These are phyloP conservation scores for Phragmites australis DNA, from an alignment of 176 grass and related monocot species.

Conservation along the genomic window DNA sequence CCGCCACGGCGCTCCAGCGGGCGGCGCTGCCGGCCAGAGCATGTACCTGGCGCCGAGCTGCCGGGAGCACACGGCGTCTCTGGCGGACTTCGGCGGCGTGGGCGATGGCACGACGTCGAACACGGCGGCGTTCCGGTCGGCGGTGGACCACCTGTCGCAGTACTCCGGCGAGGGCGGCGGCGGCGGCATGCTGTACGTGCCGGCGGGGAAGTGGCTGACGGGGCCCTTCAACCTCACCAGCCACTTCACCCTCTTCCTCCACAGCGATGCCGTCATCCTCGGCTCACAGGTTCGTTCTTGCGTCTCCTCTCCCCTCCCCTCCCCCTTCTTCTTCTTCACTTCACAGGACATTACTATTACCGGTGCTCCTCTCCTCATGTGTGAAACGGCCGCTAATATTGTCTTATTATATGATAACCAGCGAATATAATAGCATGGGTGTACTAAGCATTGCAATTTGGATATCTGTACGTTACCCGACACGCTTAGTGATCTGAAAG, in stretches of 20 bases:
- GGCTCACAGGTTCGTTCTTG: conserved; percentile 48
- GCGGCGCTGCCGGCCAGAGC: conserved; percentile 31
- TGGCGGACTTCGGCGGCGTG: conserved; percentile 71
- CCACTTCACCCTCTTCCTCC: conserved; percentile 84
- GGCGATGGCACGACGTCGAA: conserved; percentile 82
- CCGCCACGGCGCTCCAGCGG: background rate
- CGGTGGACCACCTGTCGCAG: conserved; percentile 75
- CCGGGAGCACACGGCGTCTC: conserved; percentile 67
- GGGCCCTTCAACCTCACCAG: conserved; percentile 95
- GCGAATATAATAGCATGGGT: too few species aligned
- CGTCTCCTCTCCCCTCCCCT: too few species aligned
- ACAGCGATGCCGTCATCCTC: conserved; percentile 76
- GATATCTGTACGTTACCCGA: too few species aligned
- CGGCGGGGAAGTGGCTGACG: conserved; percentile 82
- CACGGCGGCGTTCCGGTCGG: conserved; percentile 77
- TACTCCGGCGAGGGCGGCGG: conserved; percentile 49
- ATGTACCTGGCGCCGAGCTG: conserved; percentile 62
- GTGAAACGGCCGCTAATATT: too few species aligned
- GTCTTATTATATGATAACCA: too few species aligned
- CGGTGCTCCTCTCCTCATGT: too few species aligned
- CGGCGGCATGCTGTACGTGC: conserved; percentile 80
- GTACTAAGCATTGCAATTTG: too few species aligned
- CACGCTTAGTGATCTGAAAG: too few species aligned
- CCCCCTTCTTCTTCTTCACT: too few species aligned
- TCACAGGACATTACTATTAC: too few species aligned